A percentile compares a stretch with the other conserved stretches of the same genome.
These are phyloP conservation scores for Penicillium olsonii DNA, from an alignment of 2,329 filamentous ascomycete genomes.

Conservation along the genomic window DNA sequence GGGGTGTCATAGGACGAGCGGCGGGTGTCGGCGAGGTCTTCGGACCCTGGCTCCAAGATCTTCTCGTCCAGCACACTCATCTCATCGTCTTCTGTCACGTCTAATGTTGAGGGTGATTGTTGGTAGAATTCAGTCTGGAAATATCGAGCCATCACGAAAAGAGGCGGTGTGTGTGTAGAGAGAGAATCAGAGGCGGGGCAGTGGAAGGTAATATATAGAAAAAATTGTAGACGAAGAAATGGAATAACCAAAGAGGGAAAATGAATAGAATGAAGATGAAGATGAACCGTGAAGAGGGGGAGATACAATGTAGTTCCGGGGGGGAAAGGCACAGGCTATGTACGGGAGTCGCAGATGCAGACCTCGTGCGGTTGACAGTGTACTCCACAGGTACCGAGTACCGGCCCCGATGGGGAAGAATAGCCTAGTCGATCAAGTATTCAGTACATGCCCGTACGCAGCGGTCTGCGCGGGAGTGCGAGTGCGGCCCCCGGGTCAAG, in stretches of 20 bases:
- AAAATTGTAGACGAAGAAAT: conserved; percentile 4
- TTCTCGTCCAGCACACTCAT: conserved; percentile 54
- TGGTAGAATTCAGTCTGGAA: conserved; percentile 49
- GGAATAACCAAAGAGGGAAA: conserved; percentile 8
- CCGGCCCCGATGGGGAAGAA: conserved; percentile 2
- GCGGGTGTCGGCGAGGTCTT: conserved; percentile 51
- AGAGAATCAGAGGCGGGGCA: conserved; percentile 12
- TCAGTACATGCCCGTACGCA: conserved; percentile 13
- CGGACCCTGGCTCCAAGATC: conserved; percentile 52
- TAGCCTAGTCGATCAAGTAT: conserved; percentile 14
- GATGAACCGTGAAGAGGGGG: conserved; percentile 9
- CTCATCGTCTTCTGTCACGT: conserved; percentile 53
- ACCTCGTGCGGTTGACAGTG: conserved; percentile 11
- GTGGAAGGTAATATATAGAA: conserved; percentile 7
- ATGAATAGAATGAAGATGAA: conserved; percentile 5
- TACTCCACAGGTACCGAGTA: conserved; percentile 13
- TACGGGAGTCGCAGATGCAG: conserved; percentile 4
- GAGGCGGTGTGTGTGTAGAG: conserved; percentile 26
- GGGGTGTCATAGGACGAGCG: conserved; percentile 49
- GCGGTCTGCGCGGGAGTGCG: conserved; percentile 18
- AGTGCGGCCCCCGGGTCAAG: conserved; percentile 4
- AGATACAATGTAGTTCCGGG: conserved; percentile 10
- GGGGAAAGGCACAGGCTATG: conserved; percentile 10
- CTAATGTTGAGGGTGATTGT: conserved; percentile 45
- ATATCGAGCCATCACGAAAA: conserved; percentile 45